Evolutionary conservation across 345 rosid species (phyloP).

Genomic region (Pistacia atlantica): DNA sequence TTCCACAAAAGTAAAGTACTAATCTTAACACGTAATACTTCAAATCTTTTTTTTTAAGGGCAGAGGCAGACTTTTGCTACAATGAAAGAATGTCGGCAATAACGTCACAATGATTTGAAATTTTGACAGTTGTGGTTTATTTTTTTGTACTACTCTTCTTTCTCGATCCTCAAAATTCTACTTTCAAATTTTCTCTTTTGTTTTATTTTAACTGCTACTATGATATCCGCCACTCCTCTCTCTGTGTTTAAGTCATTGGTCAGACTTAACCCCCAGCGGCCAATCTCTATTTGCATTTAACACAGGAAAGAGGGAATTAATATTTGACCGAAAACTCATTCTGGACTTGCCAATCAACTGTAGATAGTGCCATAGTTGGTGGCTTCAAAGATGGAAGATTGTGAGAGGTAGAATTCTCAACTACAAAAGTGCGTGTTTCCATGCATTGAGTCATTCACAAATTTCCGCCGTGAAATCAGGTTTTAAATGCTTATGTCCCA

Average conservation of each 20-base stretch:
- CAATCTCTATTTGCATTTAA: neutral
- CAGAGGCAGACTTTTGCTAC: neutral
- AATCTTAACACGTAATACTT: too few relatives aligned
- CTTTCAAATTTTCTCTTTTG: neutral
- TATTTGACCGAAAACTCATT: too few relatives aligned
- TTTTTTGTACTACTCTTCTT: neutral
- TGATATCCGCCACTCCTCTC: too few relatives aligned
- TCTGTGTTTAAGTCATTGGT: too few relatives aligned
- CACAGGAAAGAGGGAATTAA: neutral
- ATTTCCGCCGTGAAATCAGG: slow-evolving; percentile 28
- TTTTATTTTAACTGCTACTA: too few relatives aligned
- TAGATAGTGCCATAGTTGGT: neutral
- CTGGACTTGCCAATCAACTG: too few relatives aligned
- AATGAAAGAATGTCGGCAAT: slow-evolving; percentile 24
- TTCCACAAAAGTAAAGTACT: neutral
- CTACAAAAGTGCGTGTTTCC: neutral
- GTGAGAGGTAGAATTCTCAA: neutral
- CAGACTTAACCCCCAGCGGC: neutral
- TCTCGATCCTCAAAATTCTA: neutral
- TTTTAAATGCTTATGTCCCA: neutral
- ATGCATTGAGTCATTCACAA: neutral
- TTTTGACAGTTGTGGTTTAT: neutral
- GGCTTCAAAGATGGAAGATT: too few relatives aligned
- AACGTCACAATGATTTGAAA: neutral
- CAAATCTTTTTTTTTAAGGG: neutral